Percentiles rank a stretch among this genome's conserved stretches.
These are phyloP conservation scores for Monosporozyma solicola DNA, from an alignment of 805 yeast genomes.

Conservation along the genomic window DNA sequence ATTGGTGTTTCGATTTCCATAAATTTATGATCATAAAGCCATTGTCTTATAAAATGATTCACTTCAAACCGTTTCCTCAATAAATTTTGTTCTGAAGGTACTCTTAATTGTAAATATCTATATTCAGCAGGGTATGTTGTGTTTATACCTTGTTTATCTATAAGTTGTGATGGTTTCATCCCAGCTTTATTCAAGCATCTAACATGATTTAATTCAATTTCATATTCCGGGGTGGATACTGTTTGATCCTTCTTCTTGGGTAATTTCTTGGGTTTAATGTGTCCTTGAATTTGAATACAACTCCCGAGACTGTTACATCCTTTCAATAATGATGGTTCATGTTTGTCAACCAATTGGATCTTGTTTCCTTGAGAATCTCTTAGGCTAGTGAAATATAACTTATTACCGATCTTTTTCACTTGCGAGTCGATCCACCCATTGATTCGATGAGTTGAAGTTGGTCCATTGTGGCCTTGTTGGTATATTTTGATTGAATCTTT, in stretches of 20 bases:
- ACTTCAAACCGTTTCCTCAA: conserved; percentile 49
- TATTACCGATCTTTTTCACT: conserved; percentile 60
- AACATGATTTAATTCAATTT: conserved; percentile 43
- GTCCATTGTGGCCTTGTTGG: conserved; percentile 25
- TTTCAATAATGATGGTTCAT: not conserved
- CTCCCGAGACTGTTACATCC: conserved; percentile 8
- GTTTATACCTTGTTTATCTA: conserved; percentile 39
- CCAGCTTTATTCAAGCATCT: conserved; percentile 56
- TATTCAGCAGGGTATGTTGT: conserved; percentile 63
- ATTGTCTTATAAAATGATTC: conserved; percentile 38
- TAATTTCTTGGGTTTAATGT: not conserved
- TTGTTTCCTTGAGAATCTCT: conserved; percentile 65
- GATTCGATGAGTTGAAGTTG: conserved; percentile 20
- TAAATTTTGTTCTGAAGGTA: conserved; percentile 45
- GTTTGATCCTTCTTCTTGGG: not conserved
- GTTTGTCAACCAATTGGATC: conserved; percentile 46
- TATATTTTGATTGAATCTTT: conserved; percentile 1
- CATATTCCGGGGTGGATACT: conserved; percentile 34
- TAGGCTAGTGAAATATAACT: conserved; percentile 59
- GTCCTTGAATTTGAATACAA: not conserved
- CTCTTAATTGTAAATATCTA: conserved; percentile 73
- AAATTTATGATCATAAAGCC: conserved; percentile 40
- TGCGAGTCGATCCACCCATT: conserved; percentile 81
- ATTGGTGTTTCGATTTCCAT: conserved; percentile 89
- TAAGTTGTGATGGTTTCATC: conserved; percentile 56